A percentile compares a stretch with the other conserved stretches of the same genome.
These are phyloP conservation scores for Botryosphaeria dothidea DNA, from an alignment of 2,329 filamentous ascomycete species.

Conservation along the genomic window DNA sequence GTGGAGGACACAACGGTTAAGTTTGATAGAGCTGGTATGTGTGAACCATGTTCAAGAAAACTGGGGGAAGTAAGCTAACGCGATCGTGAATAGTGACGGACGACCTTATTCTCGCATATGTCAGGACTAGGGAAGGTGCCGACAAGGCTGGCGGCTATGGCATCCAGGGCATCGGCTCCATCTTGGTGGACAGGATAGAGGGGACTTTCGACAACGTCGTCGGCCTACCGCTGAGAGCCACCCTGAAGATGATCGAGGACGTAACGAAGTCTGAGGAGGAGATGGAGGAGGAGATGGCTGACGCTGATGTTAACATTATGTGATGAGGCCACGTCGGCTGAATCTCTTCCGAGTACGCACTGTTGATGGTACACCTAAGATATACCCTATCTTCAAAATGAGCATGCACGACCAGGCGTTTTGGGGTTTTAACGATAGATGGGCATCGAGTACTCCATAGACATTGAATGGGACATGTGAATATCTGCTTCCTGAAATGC, in stretches of 20 bases:
- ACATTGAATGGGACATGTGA: constrained; percentile 1
- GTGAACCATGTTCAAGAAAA: no score
- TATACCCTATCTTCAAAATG: constrained; percentile 18
- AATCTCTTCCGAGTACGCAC: background rate
- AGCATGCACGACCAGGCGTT: constrained; percentile 3
- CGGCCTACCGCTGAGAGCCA: constrained; percentile 78
- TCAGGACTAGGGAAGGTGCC: constrained; percentile 82
- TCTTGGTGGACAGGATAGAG: constrained; percentile 86
- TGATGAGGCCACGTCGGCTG: background rate
- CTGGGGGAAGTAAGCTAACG: background rate
- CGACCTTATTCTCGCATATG: constrained; percentile 78
- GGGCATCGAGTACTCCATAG: background rate
- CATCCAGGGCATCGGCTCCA: constrained; percentile 82
- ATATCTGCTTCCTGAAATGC: background rate
- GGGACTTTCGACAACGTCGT: constrained; percentile 94
- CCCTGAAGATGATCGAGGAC: constrained; percentile 81
- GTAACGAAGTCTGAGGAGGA: constrained; percentile 70
- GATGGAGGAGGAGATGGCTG: constrained; percentile 51
- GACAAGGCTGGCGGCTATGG: constrained; percentile 98
- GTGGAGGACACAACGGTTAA: constrained; percentile 91
- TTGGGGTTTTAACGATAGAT: constrained; percentile 1
- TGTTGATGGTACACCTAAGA: constrained; percentile 16
- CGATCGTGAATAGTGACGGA: constrained; percentile 60
- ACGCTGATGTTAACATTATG: constrained; percentile 5
- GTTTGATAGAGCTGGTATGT: constrained; percentile 66